Percentiles rank a stretch among this genome's conserved stretches.
Evolutionary conservation across 306 rosid species (phyloP).

Genomic region (Trichosanthes cucumerina): DNA sequence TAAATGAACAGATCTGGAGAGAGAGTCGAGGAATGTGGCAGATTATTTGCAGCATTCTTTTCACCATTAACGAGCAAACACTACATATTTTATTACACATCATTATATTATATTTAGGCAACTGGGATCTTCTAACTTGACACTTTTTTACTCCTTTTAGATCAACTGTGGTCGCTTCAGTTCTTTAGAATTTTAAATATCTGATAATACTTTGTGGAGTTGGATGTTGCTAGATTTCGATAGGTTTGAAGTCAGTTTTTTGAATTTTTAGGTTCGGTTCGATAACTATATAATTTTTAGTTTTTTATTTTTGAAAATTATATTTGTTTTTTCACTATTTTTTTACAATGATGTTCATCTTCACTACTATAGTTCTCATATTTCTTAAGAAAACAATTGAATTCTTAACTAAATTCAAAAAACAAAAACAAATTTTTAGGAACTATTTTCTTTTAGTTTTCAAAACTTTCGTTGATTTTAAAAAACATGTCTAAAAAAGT

Average conservation of each 20-base stretch:
- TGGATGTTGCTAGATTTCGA: not conserved
- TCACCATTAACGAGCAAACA: not conserved
- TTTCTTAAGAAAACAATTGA: no score
- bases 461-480: no score
- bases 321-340: no score
- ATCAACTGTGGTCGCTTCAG: not conserved
- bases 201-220: not conserved
- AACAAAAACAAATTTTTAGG: no score
- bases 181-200: not conserved
- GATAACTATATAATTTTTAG: no score
- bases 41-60: constrained; percentile 3
- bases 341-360: no score
- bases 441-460: no score
- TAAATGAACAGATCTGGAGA: not conserved
- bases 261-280: not conserved
- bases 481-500: no score
- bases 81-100: not conserved
- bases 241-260: not conserved
- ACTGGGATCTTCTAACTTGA: not conserved
- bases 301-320: no score
- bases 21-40: not conserved
- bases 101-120: not conserved
- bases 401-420: no score
- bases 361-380: no score
- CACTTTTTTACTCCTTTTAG: not conserved